Evolutionary conservation across 441 rosid genomes (phyloP), one percentile per base, ranked within the genome.

Genomic region (Pelargonium myrrhifolium): DNA sequence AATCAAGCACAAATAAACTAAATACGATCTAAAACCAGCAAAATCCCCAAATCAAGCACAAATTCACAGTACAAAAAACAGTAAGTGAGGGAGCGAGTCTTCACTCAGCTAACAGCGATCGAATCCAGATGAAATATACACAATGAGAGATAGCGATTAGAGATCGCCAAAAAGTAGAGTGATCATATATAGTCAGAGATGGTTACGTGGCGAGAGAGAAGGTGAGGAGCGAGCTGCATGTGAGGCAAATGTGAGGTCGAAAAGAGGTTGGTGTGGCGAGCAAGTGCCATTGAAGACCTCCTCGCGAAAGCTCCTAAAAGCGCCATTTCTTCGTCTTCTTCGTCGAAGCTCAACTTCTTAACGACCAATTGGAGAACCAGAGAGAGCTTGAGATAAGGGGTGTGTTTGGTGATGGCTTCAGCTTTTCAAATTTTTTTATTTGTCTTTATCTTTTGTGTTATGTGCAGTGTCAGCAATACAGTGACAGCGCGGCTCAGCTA

Each of bases 141-240:
- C 14, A 64, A 2, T 51, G 18, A 47, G 14, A 42, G 12, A 37
- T 35, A 53, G 22, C 42, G 56, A 15, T 37, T 37, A 58, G 15
- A 58, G 62, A 55, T 55, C 21, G 31, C 8, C 40, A 37, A 6
- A 37, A 37, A 6, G 40, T 37, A 7, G 1, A 37, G 40, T 7
- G 40, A 37, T 37, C 3, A 1, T 43, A 53, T 4, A 9, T 69
- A 66, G 40, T 9, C 3, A 1, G 40, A 28, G 53, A 31, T 26
- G 35, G 55, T 12, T 71, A 68, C 91, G 80, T 80, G 85, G 63
- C 91, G 84, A 64, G 73, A 65, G 78, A 74, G 77, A 65, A 73
- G 70, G 58, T 81, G 71, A 55, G 72, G 68, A 76, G 78, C 37
- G 72, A 73, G 47, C 68, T 67, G 86, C 77, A 79, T 66, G 79